These are phyloP conservation scores for Monosporozyma aerobia DNA, from an alignment of 805 yeast species.

Conservation along the genomic window DNA sequence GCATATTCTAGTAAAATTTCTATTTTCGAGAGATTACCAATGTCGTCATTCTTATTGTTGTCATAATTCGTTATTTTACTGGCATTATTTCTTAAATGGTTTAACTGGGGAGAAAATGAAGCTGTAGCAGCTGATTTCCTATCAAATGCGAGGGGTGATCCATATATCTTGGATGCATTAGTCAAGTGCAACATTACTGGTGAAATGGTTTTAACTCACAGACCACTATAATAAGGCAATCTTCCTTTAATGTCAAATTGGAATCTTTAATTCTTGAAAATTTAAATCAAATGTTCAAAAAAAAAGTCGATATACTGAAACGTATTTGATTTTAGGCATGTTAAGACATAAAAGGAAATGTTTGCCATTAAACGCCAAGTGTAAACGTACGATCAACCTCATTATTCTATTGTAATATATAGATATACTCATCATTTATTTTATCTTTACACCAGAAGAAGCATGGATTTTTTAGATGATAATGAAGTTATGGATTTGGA, in stretches of 20 bases:
- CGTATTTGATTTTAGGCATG: neutral
- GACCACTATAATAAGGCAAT: neutral
- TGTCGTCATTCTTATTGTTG: neutral
- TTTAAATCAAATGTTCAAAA: neutral
- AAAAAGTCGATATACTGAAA: neutral
- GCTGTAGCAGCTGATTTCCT: neutral
- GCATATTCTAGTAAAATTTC: constrained; percentile 8
- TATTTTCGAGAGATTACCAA: constrained; percentile 1
- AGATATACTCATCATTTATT: too few species aligned
- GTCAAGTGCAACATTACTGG: neutral
- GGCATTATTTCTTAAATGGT: neutral
- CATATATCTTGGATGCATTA: neutral
- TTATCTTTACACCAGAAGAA: neutral
- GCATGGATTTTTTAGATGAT: constrained; percentile 28
- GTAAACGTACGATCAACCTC: neutral
- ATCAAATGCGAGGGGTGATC: neutral
- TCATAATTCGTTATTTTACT: neutral
- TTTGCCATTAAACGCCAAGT: neutral
- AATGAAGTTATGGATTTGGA: constrained; percentile 18
- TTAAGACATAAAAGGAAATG: too few species aligned
- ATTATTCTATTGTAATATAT: too few species aligned
- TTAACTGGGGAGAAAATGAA: neutral
- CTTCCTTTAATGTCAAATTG: neutral
- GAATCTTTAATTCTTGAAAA: neutral
- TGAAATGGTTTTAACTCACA: neutral